phyloP scores from a whole-genome alignment of 305 asterid species.

The Fraxinus albicans region DNA sequence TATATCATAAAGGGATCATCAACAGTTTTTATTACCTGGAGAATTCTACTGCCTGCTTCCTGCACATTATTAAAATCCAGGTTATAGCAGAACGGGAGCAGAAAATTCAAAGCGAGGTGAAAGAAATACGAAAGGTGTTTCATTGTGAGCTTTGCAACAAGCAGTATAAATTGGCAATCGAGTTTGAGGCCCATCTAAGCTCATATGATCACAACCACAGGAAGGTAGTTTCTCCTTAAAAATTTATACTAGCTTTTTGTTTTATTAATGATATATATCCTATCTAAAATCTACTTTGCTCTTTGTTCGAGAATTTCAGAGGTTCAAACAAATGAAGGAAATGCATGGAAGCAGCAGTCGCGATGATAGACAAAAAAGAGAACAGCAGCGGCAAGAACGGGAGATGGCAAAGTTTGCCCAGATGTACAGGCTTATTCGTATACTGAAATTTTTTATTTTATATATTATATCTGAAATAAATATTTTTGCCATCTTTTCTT shows the following conservation, averaged over 20 bases:
- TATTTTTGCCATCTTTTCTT: background rate
- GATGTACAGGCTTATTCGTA: conserved; percentile 45
- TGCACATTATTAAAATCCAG: conserved; percentile 99
- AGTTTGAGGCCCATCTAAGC: conserved; percentile 95
- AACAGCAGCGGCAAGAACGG: conserved; percentile 84
- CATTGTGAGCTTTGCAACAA: conserved; percentile 98
- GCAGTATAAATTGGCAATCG: conserved; percentile 95
- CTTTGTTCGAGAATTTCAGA: conserved; percentile 40
- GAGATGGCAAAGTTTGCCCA: conserved; percentile 91
- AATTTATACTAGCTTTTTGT: conserved; percentile 2
- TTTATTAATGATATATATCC: conserved; percentile 8
- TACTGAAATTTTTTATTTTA: conserved; percentile 1
- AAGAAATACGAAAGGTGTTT: conserved; percentile 93
- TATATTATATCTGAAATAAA: background rate
- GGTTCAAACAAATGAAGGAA: conserved; percentile 96
- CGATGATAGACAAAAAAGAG: conserved; percentile 94
- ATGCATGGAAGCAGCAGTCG: conserved; percentile 98
- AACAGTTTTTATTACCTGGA: conserved; percentile 99
- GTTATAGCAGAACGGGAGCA: conserved; percentile 98
- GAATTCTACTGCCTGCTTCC: conserved; percentile 99
- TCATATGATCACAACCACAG: conserved; percentile 99
- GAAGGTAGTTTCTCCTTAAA: conserved; percentile 52
- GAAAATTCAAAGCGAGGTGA: conserved; percentile 84
- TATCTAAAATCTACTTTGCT: background rate
- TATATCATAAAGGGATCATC: conserved; percentile 80